Evolutionary conservation across 1,284 basidiomycete genomes (phyloP).

Genomic region (Tilletia indica): DNA sequence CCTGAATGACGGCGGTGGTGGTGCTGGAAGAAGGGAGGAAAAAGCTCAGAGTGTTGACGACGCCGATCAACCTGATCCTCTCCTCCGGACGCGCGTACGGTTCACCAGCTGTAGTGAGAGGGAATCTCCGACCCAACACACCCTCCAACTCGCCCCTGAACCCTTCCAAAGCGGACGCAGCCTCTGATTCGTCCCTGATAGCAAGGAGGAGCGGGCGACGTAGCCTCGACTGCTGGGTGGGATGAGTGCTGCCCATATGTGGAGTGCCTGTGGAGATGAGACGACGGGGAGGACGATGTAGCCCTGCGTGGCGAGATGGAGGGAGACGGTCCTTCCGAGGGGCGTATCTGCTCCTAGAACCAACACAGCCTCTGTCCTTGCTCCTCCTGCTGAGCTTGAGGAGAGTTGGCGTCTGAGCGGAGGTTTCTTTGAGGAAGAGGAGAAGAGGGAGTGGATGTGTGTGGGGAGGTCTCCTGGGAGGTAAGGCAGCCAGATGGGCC

Average conservation of each 20-base stretch:
- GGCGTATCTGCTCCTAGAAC: constrained; percentile 54
- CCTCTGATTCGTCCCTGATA: background rate
- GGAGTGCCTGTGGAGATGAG: constrained; percentile 28
- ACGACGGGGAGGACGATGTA: constrained; percentile 52
- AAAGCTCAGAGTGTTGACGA: constrained; percentile 49
- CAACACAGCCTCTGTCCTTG: constrained; percentile 20
- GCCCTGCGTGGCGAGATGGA: constrained; percentile 40
- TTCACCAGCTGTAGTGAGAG: constrained; percentile 50
- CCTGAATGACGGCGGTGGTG: constrained; percentile 17
- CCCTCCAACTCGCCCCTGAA: constrained; percentile 30
- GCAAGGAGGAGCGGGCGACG: constrained; percentile 35
- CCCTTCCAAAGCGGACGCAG: constrained; percentile 1
- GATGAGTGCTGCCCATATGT: constrained; percentile 35
- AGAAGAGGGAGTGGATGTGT: background rate
- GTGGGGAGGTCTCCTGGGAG: background rate
- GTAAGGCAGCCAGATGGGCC: background rate
- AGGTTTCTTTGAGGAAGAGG: too few species aligned
- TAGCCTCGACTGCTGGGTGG: constrained; percentile 46
- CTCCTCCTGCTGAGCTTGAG: background rate
- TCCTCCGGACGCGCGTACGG: constrained; percentile 52
- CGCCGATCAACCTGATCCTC: constrained; percentile 40
- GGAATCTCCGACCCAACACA: constrained; percentile 45
- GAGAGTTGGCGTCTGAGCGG: background rate
- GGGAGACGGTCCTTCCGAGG: constrained; percentile 41
- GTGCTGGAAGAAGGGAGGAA: constrained; percentile 28